These are phyloP conservation scores for Trichothecium roseum DNA, from an alignment of 2,329 filamentous ascomycete genomes.

Conservation along the genomic window DNA sequence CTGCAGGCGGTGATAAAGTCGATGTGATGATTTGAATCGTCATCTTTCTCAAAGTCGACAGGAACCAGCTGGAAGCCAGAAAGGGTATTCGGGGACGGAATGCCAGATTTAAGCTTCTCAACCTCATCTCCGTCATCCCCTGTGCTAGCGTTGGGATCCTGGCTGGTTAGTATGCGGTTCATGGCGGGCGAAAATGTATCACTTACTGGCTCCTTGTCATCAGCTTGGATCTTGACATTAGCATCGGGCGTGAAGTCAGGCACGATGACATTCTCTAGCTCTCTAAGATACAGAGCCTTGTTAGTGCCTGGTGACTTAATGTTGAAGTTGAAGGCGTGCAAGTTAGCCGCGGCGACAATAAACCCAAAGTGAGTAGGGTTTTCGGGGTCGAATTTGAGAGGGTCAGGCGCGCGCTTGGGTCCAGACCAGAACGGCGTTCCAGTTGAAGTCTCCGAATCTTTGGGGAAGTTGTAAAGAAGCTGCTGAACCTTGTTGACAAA, in stretches of 20 bases:
- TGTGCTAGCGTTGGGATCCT: slow-evolving; percentile 70
- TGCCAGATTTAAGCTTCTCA: slow-evolving; percentile 55
- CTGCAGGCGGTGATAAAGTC: slow-evolving; percentile 97
- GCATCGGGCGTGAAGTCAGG: slow-evolving; percentile 89
- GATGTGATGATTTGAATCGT: slow-evolving; percentile 96
- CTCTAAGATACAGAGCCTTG: slow-evolving; percentile 63
- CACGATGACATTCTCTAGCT: slow-evolving; percentile 86
- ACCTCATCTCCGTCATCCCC: slow-evolving; percentile 71
- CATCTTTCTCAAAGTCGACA: slow-evolving; percentile 98
- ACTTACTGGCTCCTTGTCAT: slow-evolving; percentile 59
- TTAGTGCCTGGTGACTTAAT: slow-evolving; percentile 72
- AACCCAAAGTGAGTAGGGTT: slow-evolving; percentile 85
- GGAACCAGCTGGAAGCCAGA: slow-evolving; percentile 82
- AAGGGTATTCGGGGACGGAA: slow-evolving; percentile 71
- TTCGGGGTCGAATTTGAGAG: slow-evolving; percentile 76
- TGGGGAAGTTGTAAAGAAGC: slow-evolving; percentile 92
- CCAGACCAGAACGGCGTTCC: slow-evolving; percentile 97
- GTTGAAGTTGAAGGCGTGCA: slow-evolving; percentile 96
- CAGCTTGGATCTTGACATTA: slow-evolving; percentile 91
- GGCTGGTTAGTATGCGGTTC: neutral
- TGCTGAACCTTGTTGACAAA: slow-evolving; percentile 97
- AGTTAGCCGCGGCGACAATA: slow-evolving; percentile 75
- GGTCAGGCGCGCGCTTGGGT: slow-evolving; percentile 89
- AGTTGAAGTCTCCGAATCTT: slow-evolving; percentile 78
- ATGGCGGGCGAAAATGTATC: neutral